Conservation (phyloP, 2,329 filamentous ascomycete species). For the Pseudopithomyces chartarum region DNA sequence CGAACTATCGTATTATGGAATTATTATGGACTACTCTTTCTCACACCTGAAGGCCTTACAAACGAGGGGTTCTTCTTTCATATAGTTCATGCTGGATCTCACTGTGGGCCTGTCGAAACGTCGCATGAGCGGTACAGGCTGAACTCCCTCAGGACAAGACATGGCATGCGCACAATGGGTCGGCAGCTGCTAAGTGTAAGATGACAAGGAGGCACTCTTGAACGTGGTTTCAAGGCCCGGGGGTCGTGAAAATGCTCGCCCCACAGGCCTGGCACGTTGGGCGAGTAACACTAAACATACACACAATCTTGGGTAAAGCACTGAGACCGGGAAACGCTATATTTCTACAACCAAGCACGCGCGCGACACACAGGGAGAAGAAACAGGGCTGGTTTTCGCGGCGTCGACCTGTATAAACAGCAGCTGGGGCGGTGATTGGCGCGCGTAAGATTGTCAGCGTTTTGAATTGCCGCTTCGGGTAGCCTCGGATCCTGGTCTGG, state of each 20-base stretch:
- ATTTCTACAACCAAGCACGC: too few species aligned
- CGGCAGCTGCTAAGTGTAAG: conserved; percentile 4
- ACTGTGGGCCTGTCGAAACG: conserved; percentile 1
- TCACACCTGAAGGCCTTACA: background rate
- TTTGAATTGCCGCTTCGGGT: conserved; percentile 4
- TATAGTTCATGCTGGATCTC: conserved; percentile 8
- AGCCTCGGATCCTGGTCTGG: background rate
- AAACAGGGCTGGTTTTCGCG: conserved; percentile 2
- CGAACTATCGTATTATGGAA: conserved; percentile 1
- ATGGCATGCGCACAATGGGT: conserved; percentile 3
- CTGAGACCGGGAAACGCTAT: background rate
- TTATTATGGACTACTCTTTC: background rate
- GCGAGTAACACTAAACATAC: background rate
- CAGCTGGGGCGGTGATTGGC: background rate
- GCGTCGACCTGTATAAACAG: background rate
- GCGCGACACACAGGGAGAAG: background rate
- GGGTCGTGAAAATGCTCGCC: conserved; percentile 3
- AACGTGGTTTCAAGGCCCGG: background rate
- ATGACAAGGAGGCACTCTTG: background rate
- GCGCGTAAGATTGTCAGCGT: background rate
- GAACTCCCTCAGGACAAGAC: background rate
- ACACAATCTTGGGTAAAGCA: conserved; percentile 6
- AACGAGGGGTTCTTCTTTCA: conserved; percentile 1
- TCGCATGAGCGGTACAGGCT: conserved; percentile 7
- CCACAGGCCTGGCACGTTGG: background rate